Base-by-base conservation (phyloP, 176 grass and related monocot species). In the Oryza punctata region DNA sequence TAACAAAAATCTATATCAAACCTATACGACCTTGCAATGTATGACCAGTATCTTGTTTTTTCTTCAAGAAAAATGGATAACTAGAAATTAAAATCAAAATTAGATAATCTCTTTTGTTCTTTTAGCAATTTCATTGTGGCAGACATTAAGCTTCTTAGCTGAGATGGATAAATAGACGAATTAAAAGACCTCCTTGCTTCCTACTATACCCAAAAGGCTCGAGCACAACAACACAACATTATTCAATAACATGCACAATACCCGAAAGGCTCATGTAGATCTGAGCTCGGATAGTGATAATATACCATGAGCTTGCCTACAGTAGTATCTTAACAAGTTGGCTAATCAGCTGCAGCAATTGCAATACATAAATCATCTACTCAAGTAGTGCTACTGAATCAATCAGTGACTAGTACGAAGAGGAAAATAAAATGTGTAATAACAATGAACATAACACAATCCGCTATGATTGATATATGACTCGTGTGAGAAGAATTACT, bases 141-240 rank as follows among this genome's bases (percentile, higher is more conserved):
- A 63, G 61, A 77, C 27, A 63, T 49, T 63, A 64, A 50, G 28
- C 52, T 63, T 28, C 27, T 75, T 12, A 29, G 43, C 29, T 30
- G 2, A 16, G 32, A 76, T 46, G 16, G 3, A 69, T 7, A 27
- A 60, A 41, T 24, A 8, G 10, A 28, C 29, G 14, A 25, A 32
- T 75, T 30, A 75, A 7, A 73, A 57, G 19, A 73, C 25, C 11
- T 26, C 19, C 3, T 57, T 73, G 41, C 4, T 46, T n/a, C 19
- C 11, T 67, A 52, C 29, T 41, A 75, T 79, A 86, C n/a, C 69
- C 18, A 75, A 68, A 81, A 30, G 25, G 23, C 2, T 46, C 7
- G n/a, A 19, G 45, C 7, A 32, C 1, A 45, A 11, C 12, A 8
- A 6, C 76, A 65, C 23, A 7, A 27, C 40, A 43, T 10, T 23